Percentiles rank a stretch among this genome's conserved stretches.
These are phyloP conservation scores for Lippia alba DNA, from an alignment of 305 asterid genomes.

Conservation along the genomic window DNA sequence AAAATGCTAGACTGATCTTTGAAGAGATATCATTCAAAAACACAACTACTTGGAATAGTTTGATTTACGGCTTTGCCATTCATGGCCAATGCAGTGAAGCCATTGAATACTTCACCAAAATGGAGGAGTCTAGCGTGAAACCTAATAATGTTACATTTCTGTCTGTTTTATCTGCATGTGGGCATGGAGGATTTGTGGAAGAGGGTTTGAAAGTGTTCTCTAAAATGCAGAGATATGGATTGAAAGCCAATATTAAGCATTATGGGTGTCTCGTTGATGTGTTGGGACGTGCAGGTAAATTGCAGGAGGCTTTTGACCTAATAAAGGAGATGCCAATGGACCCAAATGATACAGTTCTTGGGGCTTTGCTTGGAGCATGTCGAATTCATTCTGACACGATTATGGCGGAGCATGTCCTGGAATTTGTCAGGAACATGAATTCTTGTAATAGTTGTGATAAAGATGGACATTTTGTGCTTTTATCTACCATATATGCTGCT, in stretches of 20 bases:
- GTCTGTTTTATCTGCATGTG: constrained; percentile 77
- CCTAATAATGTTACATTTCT: constrained; percentile 69
- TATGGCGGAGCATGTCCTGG: constrained; percentile 53
- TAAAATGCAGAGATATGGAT: constrained; percentile 62
- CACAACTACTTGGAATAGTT: constrained; percentile 67
- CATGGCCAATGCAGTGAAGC: constrained; percentile 72
- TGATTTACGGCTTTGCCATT: constrained; percentile 65
- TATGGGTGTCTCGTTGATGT: constrained; percentile 81
- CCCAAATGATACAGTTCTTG: constrained; percentile 67
- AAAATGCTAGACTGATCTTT: constrained; percentile 58
- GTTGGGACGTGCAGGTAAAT: constrained; percentile 78
- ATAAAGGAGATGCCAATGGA: constrained; percentile 64
- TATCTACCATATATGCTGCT: constrained; percentile 74
- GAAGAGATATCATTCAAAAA: constrained; percentile 45
- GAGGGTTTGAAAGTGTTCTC: constrained; percentile 66
- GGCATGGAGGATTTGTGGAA: constrained; percentile 76
- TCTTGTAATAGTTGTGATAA: constrained; percentile 28
- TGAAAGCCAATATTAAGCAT: constrained; percentile 65
- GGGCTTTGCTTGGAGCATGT: constrained; percentile 83
- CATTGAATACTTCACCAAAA: constrained; percentile 49
- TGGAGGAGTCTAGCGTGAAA: constrained; percentile 54
- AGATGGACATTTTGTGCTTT: constrained; percentile 52
- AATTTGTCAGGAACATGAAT: constrained; percentile 44
- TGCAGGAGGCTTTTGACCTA: constrained; percentile 63
- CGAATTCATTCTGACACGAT: constrained; percentile 51